Base-by-base conservation (phyloP, 805 yeast genomes). In the Osmozyma mogii region DNA sequence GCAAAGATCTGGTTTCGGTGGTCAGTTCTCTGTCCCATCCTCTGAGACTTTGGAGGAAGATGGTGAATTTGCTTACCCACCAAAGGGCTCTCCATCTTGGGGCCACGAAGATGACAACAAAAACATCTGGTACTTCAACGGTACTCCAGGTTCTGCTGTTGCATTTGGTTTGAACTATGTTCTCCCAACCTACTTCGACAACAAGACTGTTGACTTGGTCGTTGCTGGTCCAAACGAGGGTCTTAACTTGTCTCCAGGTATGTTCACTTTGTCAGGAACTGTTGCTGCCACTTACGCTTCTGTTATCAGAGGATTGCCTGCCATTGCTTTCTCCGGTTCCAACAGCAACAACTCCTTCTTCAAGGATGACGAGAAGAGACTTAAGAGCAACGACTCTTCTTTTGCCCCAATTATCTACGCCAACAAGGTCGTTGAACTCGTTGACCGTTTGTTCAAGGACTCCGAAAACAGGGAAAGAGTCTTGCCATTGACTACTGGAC, bases 181-280 rank as follows among this genome's bases (percentile, higher is more conserved):
- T 25, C 42, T 66, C 27, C 76, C 76, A 36, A 56, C 45, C 28
- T 54, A 51, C 49, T 68, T 66, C 43, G 48, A 60, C 34, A 64
- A 67, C 48, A 40, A 52, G 28, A 44, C 65, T 13, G 51, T 68
- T 40, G 76, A 70, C 47, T 50, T 70, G 33, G 68, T 70, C 31
- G 66, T 69, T 28, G 50, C 68, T 32, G 75, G 75, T 40, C 74
- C 74, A 30, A 70, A 70, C 45, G 70, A 70, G 52, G 76, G 76
- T 38, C 45, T 52, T 34, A 70, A 70, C 51, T 36, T 58, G 35
- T 68, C 69, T 27, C 62, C 63, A 25, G 58, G 62, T 29, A 30
- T 39, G 35, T 56, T 48, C 41, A 62, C 70, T 17, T 17, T 63
- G 18, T 65, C 72, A 7, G 77, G 75, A 47, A 70, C 77, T 16